A percentile compares a stretch with the other conserved stretches of the same genome.
Evolutionary conservation across 2,329 filamentous ascomycete species (phyloP).

Genomic region (Davidsoniella eucalypti): DNA sequence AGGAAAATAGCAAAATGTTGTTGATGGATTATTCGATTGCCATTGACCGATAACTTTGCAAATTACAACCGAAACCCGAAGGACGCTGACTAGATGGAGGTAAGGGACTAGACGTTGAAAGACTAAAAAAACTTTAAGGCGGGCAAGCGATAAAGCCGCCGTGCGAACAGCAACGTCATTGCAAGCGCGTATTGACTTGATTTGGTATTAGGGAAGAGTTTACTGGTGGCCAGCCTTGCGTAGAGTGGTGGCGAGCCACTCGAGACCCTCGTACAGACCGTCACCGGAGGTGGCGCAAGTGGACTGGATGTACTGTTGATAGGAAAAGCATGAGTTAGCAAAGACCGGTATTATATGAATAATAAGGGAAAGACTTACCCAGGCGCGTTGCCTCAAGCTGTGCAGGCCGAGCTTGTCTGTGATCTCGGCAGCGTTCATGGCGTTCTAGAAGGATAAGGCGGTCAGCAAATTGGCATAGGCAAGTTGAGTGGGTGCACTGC

Average conservation of each 20-base stretch:
- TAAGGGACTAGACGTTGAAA: constrained; percentile 12
- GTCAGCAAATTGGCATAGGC: constrained; percentile 3
- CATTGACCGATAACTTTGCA: constrained; percentile 36
- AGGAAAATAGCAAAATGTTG: constrained; percentile 16
- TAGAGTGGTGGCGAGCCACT: constrained; percentile 74
- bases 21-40: constrained; percentile 39
- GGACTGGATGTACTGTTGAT: constrained; percentile 83
- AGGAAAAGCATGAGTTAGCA: constrained; percentile 14
- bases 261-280: constrained; percentile 98
- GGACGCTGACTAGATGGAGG: constrained; percentile 14
- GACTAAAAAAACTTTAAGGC: constrained; percentile 12
- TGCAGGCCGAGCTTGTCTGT: constrained; percentile 99
- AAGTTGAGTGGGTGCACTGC: not conserved
- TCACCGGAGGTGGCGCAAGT: constrained; percentile 98
- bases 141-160: constrained; percentile 7
- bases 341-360: not conserved
- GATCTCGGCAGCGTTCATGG: constrained; percentile 99
- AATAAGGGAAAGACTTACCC: constrained; percentile 51
- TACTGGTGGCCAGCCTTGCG: constrained; percentile 56
- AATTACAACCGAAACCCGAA: constrained; percentile 41
- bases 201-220: constrained; percentile 18
- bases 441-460: constrained; percentile 46
- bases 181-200: constrained; percentile 13
- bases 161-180: constrained; percentile 11
- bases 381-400: constrained; percentile 94